These are phyloP conservation scores for Dalbergia oliveri DNA, from an alignment of 306 rosid genomes.

Conservation along the genomic window DNA sequence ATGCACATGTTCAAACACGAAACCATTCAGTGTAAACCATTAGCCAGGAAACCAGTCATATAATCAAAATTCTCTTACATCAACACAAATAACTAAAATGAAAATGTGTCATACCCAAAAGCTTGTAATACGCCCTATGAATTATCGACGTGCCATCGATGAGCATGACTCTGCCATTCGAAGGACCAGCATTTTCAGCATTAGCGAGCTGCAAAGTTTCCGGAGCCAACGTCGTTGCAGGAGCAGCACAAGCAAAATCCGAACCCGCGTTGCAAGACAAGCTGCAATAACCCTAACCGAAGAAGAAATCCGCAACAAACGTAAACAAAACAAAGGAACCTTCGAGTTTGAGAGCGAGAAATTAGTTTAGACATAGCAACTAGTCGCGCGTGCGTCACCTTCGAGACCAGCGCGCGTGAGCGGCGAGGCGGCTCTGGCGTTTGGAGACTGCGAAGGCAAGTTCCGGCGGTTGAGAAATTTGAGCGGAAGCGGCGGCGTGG, in stretches of 20 bases:
- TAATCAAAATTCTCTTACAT: background rate
- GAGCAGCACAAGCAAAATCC: constrained; percentile 52
- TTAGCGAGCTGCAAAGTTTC: constrained; percentile 37
- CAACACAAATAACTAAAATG: background rate
- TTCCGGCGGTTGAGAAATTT: constrained; percentile 34
- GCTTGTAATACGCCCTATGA: constrained; percentile 89
- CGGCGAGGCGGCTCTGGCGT: constrained; percentile 42
- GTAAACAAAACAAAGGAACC: background rate
- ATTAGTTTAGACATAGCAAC: background rate
- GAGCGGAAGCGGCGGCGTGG: constrained; percentile 25
- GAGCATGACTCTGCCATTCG: constrained; percentile 87
- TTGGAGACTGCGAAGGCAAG: constrained; percentile 30
- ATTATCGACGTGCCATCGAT: constrained; percentile 89
- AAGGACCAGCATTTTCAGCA: constrained; percentile 51
- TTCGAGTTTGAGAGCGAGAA: background rate
- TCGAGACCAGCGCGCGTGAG: constrained; percentile 33
- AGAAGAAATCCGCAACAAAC: background rate
- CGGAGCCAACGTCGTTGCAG: constrained; percentile 45
- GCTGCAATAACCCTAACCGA: constrained; percentile 64
- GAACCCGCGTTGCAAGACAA: constrained; percentile 40
- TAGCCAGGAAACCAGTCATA: no score
- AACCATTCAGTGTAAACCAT: background rate
- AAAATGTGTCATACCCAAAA: constrained; percentile 63
- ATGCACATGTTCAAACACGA: constrained; percentile 17
- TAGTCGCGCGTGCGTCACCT: constrained; percentile 43